Conservation (phyloP, 208 protist species). For the Tritrichomonas foetus region DNA sequence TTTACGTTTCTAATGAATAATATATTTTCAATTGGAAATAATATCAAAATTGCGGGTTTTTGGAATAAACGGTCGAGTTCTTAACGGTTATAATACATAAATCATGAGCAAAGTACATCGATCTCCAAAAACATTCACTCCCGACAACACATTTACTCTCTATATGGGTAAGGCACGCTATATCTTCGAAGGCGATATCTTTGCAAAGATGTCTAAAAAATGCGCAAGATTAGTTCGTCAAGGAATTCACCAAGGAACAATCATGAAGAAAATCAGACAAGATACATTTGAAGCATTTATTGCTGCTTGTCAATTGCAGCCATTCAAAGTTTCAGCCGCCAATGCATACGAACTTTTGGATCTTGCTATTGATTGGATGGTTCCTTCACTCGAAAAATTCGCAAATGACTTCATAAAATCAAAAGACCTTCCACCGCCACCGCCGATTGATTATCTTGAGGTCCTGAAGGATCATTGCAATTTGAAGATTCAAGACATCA, state of each 20-base stretch:
- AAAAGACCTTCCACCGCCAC: neutral
- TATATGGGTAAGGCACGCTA: neutral
- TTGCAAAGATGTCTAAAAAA: conserved; percentile 26
- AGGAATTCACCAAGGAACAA: neutral
- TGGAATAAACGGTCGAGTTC: too few species aligned
- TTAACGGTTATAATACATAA: too few species aligned
- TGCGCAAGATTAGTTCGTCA: neutral
- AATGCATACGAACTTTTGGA: neutral
- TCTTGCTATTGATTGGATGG: neutral
- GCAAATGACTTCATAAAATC: neutral
- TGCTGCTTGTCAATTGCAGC: neutral
- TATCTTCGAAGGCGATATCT: neutral
- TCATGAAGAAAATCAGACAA: neutral
- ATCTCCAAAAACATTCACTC: too few species aligned
- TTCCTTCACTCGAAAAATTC: conserved; percentile 4
- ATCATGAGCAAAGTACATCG: too few species aligned
- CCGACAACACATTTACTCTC: too few species aligned
- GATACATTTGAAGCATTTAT: conserved; percentile 26
- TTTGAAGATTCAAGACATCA: neutral
- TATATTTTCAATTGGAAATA: too few species aligned
- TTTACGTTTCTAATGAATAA: too few species aligned
- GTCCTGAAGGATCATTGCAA: neutral
- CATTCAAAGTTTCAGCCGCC: neutral
- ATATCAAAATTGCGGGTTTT: too few species aligned
- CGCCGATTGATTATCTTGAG: neutral